Evolutionary conservation across 2,329 filamentous ascomycete genomes (phyloP), one percentile per base, ranked within the genome.

Genomic region (Diplodia scrobiculata): DNA sequence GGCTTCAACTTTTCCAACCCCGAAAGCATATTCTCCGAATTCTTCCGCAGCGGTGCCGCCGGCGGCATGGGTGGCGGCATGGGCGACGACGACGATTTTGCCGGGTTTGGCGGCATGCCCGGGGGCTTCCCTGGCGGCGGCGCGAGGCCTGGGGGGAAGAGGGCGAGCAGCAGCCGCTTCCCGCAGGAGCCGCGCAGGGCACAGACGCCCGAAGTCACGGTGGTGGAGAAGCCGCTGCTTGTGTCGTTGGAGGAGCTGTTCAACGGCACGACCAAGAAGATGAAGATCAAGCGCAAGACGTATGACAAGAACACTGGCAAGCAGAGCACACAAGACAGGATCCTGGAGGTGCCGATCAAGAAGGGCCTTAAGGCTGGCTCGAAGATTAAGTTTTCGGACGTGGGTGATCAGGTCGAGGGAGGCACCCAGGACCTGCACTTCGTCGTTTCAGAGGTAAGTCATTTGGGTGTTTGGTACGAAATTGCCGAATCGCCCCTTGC

Each of bases 361-460:
- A 89, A 92, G 5, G 95, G 95, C 67, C 81, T 98, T 79, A 97
- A 98, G 81, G 93, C 96, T 72, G 95, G 95, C 34, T 96, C 91
- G 74, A 99, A 98, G 84, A 97, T 99, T 79, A 97, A 97, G 80
- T 99, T 97, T 76, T 91, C 91, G 74, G 92, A 94, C 50, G 93
- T 99, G n/a, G 95, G 95, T 11, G 95, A 99, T 78, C 93, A 98
- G 77, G 92, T 97, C 68, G 95, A 98, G 75, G 95, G 95, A 50
- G 94, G 94, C 14, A 91, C 92, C 67, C 95, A 99, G 78, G 95
- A 99, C 78, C 79, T 99, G 63, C 93, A 97, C 77, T 96, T 99
- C 73, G 89, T 99, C 67, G 86, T 99, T 25, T 90, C 92, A 78
- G 94, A 97, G 89, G 92, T 93, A 86, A 83, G 88, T 59, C 19